A percentile compares a stretch with the other conserved stretches of the same genome.
Evolutionary conservation across 805 yeast genomes (phyloP).

Genomic region (Yamadazyma paraphyllophila): DNA sequence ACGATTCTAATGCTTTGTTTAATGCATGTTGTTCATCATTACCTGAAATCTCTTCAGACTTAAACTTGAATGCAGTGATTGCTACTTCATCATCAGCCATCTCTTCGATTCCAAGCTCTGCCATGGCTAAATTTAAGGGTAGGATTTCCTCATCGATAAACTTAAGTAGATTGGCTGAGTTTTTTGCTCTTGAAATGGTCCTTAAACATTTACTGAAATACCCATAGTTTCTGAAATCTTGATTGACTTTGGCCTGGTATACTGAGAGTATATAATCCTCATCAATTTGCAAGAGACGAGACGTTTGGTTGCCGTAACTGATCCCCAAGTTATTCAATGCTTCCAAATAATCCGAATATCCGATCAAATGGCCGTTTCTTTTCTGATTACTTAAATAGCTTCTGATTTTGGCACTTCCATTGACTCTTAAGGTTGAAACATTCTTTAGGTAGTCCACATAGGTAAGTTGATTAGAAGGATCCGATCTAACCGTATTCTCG

Average conservation of each 20-base stretch:
- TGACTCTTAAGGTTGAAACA: constrained; percentile 16
- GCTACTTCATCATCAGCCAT: constrained; percentile 60
- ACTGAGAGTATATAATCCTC: constrained; percentile 35
- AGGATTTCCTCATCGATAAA: constrained; percentile 32
- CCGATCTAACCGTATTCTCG: constrained; percentile 35
- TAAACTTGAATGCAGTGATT: constrained; percentile 69
- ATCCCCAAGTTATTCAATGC: constrained; percentile 35
- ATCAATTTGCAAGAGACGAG: constrained; percentile 19
- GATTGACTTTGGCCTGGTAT: constrained; percentile 28
- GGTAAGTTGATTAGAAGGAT: constrained; percentile 28
- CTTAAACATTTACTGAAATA: constrained; percentile 32
- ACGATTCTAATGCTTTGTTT: constrained; percentile 58
- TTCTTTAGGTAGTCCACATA: constrained; percentile 38
- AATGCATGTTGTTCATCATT: constrained; percentile 32
- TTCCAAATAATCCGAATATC: constrained; percentile 31
- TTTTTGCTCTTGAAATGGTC: constrained; percentile 25
- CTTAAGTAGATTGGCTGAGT: constrained; percentile 19
- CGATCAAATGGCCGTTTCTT: constrained; percentile 33
- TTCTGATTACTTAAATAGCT: constrained; percentile 21
- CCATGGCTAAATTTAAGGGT: constrained; percentile 33
- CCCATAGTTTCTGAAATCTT: constrained; percentile 36
- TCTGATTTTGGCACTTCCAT: constrained; percentile 20
- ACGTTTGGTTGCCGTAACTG: constrained; percentile 7
- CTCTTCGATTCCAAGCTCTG: constrained; percentile 39
- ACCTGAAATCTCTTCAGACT: constrained; percentile 48